A percentile compares a stretch with the other conserved stretches of the same genome.
phyloP scores from a whole-genome alignment of 208 protist genomes.

The Herpetomonas samuelpessoai region DNA sequence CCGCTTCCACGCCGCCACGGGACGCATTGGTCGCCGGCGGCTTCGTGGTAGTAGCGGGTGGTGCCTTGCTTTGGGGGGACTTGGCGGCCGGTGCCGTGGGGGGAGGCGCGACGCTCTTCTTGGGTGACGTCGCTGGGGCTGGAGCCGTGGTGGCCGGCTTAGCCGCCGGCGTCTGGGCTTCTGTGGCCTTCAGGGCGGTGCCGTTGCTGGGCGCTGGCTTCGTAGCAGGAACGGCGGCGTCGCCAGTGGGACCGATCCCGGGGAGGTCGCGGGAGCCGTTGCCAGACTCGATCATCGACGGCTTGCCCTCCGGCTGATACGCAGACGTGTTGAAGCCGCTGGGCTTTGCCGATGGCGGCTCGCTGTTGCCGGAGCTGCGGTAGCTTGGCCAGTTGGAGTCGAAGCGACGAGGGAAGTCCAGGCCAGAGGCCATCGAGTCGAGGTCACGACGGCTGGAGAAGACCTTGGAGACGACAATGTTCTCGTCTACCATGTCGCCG shows the following conservation, averaged over 20 bases:
- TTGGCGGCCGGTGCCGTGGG: no score
- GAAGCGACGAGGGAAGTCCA: conserved; percentile 49
- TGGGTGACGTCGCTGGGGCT: neutral
- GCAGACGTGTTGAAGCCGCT: conserved; percentile 20
- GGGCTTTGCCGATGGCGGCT: neutral
- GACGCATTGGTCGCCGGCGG: neutral
- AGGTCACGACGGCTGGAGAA: conserved; percentile 72
- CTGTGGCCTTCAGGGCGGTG: neutral
- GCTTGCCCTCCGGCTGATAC: conserved; percentile 2
- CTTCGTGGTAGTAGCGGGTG: neutral
- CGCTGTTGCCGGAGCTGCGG: conserved; percentile 13
- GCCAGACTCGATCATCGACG: neutral
- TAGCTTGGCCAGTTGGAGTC: conserved; percentile 49
- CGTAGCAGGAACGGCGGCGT: neutral
- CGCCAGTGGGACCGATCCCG: neutral
- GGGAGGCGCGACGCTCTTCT: no score
- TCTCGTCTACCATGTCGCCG: conserved; percentile 22
- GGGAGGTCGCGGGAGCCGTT: neutral
- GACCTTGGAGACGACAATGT: conserved; percentile 59
- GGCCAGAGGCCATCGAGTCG: conserved; percentile 29
- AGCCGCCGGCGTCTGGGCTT: neutral
- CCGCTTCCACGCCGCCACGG: neutral
- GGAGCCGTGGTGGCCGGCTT: neutral
- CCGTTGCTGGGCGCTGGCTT: conserved; percentile 1
- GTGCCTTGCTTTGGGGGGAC: neutral